phyloP scores from a whole-genome alignment of 768 basidiomycete genomes.

The Mycena metata region DNA sequence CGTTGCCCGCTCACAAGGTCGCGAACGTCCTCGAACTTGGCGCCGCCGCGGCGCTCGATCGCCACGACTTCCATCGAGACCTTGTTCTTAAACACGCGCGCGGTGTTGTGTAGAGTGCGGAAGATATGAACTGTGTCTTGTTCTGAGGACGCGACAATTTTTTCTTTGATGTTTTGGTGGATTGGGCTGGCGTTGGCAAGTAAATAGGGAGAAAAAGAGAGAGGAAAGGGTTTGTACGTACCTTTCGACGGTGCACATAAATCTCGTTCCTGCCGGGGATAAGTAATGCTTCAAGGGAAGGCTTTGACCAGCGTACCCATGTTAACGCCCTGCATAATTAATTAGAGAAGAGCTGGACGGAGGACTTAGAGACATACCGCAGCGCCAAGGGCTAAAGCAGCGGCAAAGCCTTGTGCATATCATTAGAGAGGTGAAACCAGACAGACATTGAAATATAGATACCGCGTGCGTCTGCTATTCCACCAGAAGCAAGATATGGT shows the following conservation, averaged over 20 bases:
- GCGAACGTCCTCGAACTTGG: constrained; percentile 87
- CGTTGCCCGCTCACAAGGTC: constrained; percentile 82
- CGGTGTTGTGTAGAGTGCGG: constrained; percentile 86
- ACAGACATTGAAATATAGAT: background rate
- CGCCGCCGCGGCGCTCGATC: constrained; percentile 85
- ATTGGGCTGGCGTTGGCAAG: constrained; percentile 67
- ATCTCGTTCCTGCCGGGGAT: constrained; percentile 72
- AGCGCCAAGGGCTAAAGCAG: constrained; percentile 86
- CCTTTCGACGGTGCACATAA: constrained; percentile 94
- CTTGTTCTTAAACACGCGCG: constrained; percentile 89
- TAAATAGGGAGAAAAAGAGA: constrained; percentile 1
- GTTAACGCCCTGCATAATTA: constrained; percentile 77
- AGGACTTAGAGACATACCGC: constrained; percentile 60
- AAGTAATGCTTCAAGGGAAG: constrained; percentile 23
- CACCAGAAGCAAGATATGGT: constrained; percentile 93
- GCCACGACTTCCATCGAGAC: constrained; percentile 88
- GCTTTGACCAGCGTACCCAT: constrained; percentile 66
- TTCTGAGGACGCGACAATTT: constrained; percentile 87
- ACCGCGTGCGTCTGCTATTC: constrained; percentile 86
- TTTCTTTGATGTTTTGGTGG: constrained; percentile 91
- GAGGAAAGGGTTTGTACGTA: constrained; percentile 55
- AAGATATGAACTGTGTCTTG: constrained; percentile 92
- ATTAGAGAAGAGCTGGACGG: background rate
- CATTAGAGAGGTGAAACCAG: too few species aligned
- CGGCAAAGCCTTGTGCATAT: constrained; percentile 66